Conservation (phyloP, 1,284 basidiomycete genomes). For the Cerioporus squamosus region DNA sequence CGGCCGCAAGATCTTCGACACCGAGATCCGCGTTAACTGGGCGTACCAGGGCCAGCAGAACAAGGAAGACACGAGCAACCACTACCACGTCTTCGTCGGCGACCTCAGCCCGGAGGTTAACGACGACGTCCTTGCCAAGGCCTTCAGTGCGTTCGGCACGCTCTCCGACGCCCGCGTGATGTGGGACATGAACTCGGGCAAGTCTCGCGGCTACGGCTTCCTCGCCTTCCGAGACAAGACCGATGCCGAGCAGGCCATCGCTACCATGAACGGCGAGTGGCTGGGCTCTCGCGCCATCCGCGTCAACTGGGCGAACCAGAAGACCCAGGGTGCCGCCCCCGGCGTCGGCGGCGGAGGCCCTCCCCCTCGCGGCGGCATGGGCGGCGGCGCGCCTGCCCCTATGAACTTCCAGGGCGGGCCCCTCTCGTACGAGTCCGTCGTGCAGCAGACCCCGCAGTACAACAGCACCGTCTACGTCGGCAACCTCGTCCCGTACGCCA, state of each 20-base stretch:
- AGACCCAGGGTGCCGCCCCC: slow-evolving; percentile 74
- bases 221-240: slow-evolving; percentile 94
- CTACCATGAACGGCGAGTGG: slow-evolving; percentile 99
- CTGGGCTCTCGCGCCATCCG: slow-evolving; percentile 96
- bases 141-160: slow-evolving; percentile 93
- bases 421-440: slow-evolving; percentile 86
- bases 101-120: slow-evolving; percentile 98
- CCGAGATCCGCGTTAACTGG: slow-evolving; percentile 97
- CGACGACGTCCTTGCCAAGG: slow-evolving; percentile 95
- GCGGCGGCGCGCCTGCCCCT: slow-evolving; percentile 75
- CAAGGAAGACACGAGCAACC: slow-evolving; percentile 94
- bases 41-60: slow-evolving; percentile 96
- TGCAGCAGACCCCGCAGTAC: slow-evolving; percentile 87
- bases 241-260: slow-evolving; percentile 97
- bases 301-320: slow-evolving; percentile 99
- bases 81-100: slow-evolving; percentile 98
- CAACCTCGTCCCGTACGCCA: slow-evolving; percentile 95
- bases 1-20: slow-evolving; percentile 97
- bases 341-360: slow-evolving; percentile 23
- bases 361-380: slow-evolving; percentile 40
- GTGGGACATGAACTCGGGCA: slow-evolving; percentile 99
- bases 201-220: slow-evolving; percentile 94
- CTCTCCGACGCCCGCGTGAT: slow-evolving; percentile 98
- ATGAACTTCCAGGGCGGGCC: slow-evolving; percentile 87
- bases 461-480: slow-evolving; percentile 98